Percentiles rank a stretch among this genome's conserved stretches.
phyloP scores from a whole-genome alignment of 495 filamentous ascomycete genomes.

The Entonaema liquescens region DNA sequence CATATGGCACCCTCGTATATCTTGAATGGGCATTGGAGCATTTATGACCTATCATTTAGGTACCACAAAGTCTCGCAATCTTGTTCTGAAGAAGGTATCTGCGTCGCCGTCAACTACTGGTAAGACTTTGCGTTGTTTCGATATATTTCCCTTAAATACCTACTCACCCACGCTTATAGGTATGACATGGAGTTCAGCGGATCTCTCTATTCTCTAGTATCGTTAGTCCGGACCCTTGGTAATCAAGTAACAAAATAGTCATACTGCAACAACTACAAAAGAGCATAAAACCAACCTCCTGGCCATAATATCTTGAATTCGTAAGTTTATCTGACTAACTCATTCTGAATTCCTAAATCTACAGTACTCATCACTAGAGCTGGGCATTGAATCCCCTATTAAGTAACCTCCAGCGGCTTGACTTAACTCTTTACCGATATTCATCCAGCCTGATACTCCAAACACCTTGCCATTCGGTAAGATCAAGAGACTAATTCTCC shows the following conservation, averaged over 20 bases:
- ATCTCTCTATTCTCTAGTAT: constrained; percentile 63
- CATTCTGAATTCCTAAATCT: constrained; percentile 6
- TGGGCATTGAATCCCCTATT: constrained; percentile 2
- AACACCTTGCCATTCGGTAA: constrained; percentile 26
- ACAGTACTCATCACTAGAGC: constrained; percentile 6
- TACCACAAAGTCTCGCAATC: constrained; percentile 75
- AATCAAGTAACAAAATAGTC: constrained; percentile 18
- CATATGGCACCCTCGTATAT: neutral
- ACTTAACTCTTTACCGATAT: neutral
- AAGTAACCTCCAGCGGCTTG: neutral
- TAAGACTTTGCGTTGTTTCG: constrained; percentile 46
- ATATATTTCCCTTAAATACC: neutral
- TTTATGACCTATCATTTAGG: constrained; percentile 40
- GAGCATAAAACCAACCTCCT: neutral
- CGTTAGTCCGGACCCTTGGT: constrained; percentile 59
- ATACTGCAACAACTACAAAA: neutral
- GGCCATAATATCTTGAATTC: neutral
- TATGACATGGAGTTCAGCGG: constrained; percentile 75
- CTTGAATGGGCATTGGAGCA: neutral
- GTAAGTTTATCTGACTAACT: constrained; percentile 10
- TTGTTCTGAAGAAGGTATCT: constrained; percentile 68
- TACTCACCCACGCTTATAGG: constrained; percentile 50
- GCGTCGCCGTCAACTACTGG: constrained; percentile 83
- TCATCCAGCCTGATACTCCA: constrained; percentile 13
- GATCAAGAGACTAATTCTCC: neutral